These are phyloP conservation scores for Boletus bicolor DNA, from an alignment of 768 basidiomycete genomes.

Conservation along the genomic window DNA sequence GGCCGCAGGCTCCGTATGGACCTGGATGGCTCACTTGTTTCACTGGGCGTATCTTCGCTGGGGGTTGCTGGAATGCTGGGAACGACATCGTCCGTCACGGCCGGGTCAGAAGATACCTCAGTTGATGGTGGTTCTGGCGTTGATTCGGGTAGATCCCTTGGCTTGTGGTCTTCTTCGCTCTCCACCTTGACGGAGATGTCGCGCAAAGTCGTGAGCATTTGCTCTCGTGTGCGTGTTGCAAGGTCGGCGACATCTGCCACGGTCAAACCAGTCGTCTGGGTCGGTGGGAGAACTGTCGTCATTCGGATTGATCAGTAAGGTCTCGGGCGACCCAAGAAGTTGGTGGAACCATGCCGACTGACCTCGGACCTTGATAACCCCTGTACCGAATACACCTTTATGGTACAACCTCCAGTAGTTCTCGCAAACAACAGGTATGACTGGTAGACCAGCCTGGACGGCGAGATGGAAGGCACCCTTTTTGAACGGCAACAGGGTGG, in stretches of 20 bases:
- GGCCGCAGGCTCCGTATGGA: conserved; percentile 36
- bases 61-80: conserved; percentile 28
- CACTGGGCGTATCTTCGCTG: conserved; percentile 26
- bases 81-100: conserved; percentile 28
- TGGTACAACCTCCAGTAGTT: conserved; percentile 91
- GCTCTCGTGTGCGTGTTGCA: conserved; percentile 59
- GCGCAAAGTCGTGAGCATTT: conserved; percentile 75
- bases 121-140: conserved; percentile 19
- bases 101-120: neutral
- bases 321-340: neutral
- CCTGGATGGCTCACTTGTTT: conserved; percentile 25
- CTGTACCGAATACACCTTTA: conserved; percentile 69
- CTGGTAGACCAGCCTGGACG: conserved; percentile 83
- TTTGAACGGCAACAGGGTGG: conserved; percentile 84
- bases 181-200: conserved; percentile 67
- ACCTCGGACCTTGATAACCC: conserved; percentile 79
- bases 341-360: conserved; percentile 6
- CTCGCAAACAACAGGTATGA: conserved; percentile 88
- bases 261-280: conserved; percentile 70
- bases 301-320: conserved; percentile 3
- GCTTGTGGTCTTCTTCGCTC: conserved; percentile 18
- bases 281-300: conserved; percentile 80
- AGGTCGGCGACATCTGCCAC: conserved; percentile 68
- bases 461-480: conserved; percentile 98
- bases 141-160: conserved; percentile 19